phyloP scores from a whole-genome alignment of 2,329 filamentous ascomycete species.

The Sclerotinia nivalis region DNA sequence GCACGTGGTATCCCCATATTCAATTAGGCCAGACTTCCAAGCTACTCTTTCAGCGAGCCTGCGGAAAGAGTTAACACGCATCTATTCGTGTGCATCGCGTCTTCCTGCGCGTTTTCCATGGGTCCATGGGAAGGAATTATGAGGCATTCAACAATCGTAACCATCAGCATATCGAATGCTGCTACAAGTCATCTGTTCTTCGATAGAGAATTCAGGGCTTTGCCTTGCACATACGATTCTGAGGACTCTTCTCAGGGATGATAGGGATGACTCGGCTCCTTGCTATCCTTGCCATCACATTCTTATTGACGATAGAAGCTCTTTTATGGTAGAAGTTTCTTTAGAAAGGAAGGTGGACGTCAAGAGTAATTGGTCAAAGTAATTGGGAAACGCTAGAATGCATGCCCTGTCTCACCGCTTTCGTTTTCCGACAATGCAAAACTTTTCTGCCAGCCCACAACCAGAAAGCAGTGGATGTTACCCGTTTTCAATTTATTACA shows the following conservation, averaged over 20 bases:
- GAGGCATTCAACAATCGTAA: background rate
- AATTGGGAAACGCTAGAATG: background rate
- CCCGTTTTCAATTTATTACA: background rate
- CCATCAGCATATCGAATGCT: background rate
- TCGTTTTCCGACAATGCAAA: background rate
- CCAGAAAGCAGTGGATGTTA: background rate
- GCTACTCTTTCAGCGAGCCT: background rate
- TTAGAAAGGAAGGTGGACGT: too few relatives aligned
- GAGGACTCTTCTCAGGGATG: background rate
- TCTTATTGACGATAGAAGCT: background rate
- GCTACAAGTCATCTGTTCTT: background rate
- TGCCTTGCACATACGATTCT: background rate
- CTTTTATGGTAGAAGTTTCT: too few relatives aligned
- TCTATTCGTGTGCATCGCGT: background rate
- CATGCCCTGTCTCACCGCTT: background rate
- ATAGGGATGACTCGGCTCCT: background rate
- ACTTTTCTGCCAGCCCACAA: background rate
- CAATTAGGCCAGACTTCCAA: background rate
- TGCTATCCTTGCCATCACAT: background rate
- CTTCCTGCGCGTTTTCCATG: background rate
- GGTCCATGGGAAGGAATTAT: too few relatives aligned
- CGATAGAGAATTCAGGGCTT: background rate
- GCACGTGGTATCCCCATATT: background rate
- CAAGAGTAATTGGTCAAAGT: background rate
- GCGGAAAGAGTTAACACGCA: background rate